Evolutionary conservation across 148 eudicot genomes (phyloP).

Genomic region (Chenopodium berlandieri): DNA sequence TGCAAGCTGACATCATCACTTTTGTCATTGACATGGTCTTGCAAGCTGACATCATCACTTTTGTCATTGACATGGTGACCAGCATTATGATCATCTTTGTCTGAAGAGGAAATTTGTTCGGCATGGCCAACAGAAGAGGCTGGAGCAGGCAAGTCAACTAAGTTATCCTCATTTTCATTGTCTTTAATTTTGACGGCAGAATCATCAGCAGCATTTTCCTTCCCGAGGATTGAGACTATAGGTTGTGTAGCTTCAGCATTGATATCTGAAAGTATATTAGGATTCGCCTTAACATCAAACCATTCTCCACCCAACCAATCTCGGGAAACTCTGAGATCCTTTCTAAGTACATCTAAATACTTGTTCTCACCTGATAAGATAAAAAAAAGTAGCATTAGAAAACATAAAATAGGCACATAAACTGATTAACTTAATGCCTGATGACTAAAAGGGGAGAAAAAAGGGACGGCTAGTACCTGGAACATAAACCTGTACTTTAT

Average conservation of each 20-base stretch:
- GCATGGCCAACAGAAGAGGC: constrained; percentile 18
- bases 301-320: constrained; percentile 79
- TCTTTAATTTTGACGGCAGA: constrained; percentile 28
- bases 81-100: constrained; percentile 23
- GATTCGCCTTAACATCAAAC: constrained; percentile 59
- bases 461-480: constrained; percentile 46
- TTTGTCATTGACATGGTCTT: constrained; percentile 14
- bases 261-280: constrained; percentile 39
- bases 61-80: constrained; percentile 17
- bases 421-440: neutral
- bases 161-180: constrained; percentile 33
- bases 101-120: constrained; percentile 23
- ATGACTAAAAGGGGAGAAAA: neutral
- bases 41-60: constrained; percentile 6
- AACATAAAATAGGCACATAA: neutral
- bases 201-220: constrained; percentile 41
- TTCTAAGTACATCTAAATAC: constrained; percentile 42
- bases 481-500: constrained; percentile 50
- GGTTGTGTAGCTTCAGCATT: constrained; percentile 33
- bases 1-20: neutral
- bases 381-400: neutral
- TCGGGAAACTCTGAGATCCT: constrained; percentile 66
- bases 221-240: constrained; percentile 28
- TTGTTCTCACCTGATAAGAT: constrained; percentile 62
- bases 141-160: constrained; percentile 27